These are phyloP conservation scores for Hebeloma cylindrosporum DNA, from an alignment of 768 basidiomycete genomes.

Conservation along the genomic window DNA sequence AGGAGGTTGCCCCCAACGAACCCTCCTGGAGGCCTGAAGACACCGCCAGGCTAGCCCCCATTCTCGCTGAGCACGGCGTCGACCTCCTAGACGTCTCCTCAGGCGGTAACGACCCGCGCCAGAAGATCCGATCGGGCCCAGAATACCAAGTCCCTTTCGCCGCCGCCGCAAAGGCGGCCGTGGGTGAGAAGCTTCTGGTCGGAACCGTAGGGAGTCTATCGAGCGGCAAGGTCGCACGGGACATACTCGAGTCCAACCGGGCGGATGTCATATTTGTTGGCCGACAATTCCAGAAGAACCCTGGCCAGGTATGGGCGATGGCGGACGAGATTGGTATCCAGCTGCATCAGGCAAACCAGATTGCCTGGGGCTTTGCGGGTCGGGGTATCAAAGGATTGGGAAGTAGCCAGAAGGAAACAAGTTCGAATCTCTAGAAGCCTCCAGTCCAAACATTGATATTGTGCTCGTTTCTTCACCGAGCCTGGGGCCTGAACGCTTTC, in stretches of 20 bases:
- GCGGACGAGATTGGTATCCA: conserved; percentile 56
- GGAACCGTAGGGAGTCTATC: conserved; percentile 56
- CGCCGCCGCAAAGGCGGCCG: conserved; percentile 48
- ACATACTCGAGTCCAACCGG: conserved; percentile 52
- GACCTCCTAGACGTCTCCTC: conserved; percentile 75
- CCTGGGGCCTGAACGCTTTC: too few relatives aligned
- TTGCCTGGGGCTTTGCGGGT: conserved; percentile 52
- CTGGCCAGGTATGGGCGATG: conserved; percentile 49
- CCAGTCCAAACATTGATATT: too few relatives aligned
- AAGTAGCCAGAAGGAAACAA: conserved; percentile 1
- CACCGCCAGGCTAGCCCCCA: conserved; percentile 56
- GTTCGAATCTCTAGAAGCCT: conserved; percentile 1
- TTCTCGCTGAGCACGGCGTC: conserved; percentile 63
- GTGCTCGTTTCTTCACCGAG: too few relatives aligned
- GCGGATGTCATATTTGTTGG: conserved; percentile 61
- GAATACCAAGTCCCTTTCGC: conserved; percentile 61
- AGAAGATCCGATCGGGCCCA: conserved; percentile 35
- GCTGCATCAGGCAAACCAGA: conserved; percentile 49
- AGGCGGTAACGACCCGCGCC: conserved; percentile 54
- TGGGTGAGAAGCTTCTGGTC: conserved; percentile 40
- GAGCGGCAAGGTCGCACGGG: conserved; percentile 54
- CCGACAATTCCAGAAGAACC: conserved; percentile 61
- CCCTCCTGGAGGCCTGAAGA: conserved; percentile 71
- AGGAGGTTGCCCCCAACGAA: conserved; percentile 54
- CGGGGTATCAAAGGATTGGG: conserved; percentile 21